Base-by-base conservation (phyloP, 805 yeast species). In the Yamadazyma nakazawae region DNA sequence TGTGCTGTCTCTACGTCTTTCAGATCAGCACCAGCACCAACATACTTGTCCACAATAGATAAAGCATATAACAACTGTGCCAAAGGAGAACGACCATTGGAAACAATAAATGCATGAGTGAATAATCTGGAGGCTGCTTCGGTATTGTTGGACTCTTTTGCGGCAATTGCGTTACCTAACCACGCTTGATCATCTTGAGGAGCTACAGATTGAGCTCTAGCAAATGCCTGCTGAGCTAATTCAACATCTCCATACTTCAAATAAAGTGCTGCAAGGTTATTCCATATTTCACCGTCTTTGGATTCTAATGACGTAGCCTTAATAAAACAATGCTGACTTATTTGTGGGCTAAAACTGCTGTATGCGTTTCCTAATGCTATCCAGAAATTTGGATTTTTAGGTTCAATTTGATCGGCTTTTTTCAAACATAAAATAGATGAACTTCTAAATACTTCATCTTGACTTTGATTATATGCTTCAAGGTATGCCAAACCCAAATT, bases 241-340 rank as follows among this genome's bases (percentile, higher is more conserved):
- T 77, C 84, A 7, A 72, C 54, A 60, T 92, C 98, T 2, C 82
- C 82, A 46, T 76, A 73, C 26, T 78, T 72, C 48, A 92, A 66
- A 54, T 87, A 91, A 31, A 94, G 68, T 6, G 86, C 77, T 0
- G 96, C 97, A 48, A 94, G 68, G 55, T 88, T 88, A 13, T 83
- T 76, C 97, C 97, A 94, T 5, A 83, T 76, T 14, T 68, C 67
- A 3, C 84, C 78, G 46, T 86, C 87, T 44, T 80, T 79, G 6
- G 86, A 79, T 40, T 87, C 84, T 34, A 90, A 64, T 0, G 87
- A 74, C 2, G 83, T 67, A 0, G 97, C 91, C 52, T 88, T 85
- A 55, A 94, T 86, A 56, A 87, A 88, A 62, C 97, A 89, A 66
- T 94, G 99, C 64, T 94, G 99, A 0, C 97, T 74, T 6, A 88